Conservation (phyloP, 257 asterid genomes). For the Ballota nigra region DNA sequence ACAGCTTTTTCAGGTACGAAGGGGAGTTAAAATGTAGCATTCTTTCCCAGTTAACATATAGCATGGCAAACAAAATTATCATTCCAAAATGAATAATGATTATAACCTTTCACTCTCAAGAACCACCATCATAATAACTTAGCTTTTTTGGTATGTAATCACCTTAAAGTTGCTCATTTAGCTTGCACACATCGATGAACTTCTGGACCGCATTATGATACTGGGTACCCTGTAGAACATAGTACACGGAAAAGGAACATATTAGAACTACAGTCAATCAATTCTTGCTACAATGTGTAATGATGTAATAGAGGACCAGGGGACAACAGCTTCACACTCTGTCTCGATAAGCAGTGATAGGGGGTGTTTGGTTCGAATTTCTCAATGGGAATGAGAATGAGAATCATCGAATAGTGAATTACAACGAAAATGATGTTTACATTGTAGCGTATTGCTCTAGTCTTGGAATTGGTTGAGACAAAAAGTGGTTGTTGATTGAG, state of each 20-base stretch:
- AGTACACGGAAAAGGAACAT: not conserved
- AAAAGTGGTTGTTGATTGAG: too few relatives aligned
- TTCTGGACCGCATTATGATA: constrained; percentile 91
- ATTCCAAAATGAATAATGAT: not conserved
- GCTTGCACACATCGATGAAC: constrained; percentile 86
- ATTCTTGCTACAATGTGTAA: not conserved
- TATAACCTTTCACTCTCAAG: not conserved
- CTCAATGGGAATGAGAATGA: too few relatives aligned
- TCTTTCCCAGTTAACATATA: not conserved
- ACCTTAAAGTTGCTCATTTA: constrained; percentile 42
- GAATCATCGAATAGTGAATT: too few relatives aligned
- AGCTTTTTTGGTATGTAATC: not conserved
- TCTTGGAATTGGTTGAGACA: too few relatives aligned
- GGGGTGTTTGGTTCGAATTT: too few relatives aligned
- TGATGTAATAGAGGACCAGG: not conserved
- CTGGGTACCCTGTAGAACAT: constrained; percentile 66
- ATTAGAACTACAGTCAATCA: constrained; percentile 2
- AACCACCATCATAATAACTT: not conserved
- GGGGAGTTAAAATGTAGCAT: too few relatives aligned
- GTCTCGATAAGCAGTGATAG: not conserved
- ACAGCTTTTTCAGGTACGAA: too few relatives aligned
- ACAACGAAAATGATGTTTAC: too few relatives aligned
- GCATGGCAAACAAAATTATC: not conserved
- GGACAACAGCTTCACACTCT: not conserved
- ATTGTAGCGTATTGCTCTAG: too few relatives aligned